Evolutionary conservation across 106 monocot species (phyloP).

Genomic region (Alisma plantagoaquatica): DNA sequence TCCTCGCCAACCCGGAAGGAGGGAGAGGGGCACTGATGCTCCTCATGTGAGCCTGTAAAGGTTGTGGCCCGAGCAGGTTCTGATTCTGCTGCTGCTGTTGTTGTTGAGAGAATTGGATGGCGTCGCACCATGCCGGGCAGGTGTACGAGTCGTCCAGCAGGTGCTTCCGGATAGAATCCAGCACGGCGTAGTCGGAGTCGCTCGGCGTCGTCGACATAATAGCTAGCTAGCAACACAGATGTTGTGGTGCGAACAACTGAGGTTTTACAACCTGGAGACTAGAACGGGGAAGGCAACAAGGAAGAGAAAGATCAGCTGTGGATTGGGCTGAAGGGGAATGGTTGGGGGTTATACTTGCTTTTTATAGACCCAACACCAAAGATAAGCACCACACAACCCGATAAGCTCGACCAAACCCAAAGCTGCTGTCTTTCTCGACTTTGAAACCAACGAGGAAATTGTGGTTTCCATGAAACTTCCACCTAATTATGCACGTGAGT

Average conservation of each 20-base stretch:
- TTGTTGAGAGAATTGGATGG: not conserved
- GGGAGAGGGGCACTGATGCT: not conserved
- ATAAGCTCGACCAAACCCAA: not conserved
- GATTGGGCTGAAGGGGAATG: not conserved
- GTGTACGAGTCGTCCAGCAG: constrained; percentile 21
- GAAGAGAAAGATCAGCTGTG: not conserved
- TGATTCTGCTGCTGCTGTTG: too few species aligned
- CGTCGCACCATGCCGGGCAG: not conserved
- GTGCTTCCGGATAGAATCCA: constrained; percentile 28
- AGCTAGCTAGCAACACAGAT: too few species aligned
- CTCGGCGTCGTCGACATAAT: constrained; percentile 5
- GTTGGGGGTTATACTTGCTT: too few species aligned
- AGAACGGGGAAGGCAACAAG: not conserved
- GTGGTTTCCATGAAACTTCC: constrained; percentile 10
- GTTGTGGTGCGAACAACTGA: too few species aligned
- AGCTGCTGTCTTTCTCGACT: not conserved
- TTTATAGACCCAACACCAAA: not conserved
- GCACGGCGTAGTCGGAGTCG: constrained; percentile 10
- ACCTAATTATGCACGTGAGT: too few species aligned
- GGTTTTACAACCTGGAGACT: too few species aligned
- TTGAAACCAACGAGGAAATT: not conserved
- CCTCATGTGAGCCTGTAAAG: too few species aligned
- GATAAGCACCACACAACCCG: not conserved
- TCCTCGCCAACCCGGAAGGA: not conserved
- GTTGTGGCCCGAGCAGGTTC: too few species aligned